Evolutionary conservation across 106 monocot species (phyloP).

Genomic region (Allium sativum): DNA sequence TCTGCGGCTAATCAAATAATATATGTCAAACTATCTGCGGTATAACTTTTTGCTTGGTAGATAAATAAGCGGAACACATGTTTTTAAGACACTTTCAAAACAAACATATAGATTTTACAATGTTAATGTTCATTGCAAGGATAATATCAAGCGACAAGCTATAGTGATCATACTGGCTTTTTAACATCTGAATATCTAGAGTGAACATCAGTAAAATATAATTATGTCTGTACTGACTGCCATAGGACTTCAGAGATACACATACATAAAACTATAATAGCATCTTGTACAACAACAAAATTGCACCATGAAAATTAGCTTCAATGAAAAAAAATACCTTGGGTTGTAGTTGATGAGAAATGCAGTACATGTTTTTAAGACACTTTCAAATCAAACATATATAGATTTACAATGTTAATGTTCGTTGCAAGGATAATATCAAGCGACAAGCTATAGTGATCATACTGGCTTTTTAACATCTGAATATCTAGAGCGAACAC

Average conservation of each 20-base stretch:
- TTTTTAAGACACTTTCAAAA: too few relatives aligned
- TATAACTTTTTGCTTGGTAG: too few relatives aligned
- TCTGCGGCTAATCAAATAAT: too few relatives aligned
- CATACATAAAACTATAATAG: not conserved
- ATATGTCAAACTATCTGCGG: too few relatives aligned
- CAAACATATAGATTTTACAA: too few relatives aligned
- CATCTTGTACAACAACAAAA: not conserved
- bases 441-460: too few relatives aligned
- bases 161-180: not conserved
- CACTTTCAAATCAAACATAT: too few relatives aligned
- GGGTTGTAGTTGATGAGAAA: conserved; percentile 77
- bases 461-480: not conserved
- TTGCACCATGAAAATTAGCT: conserved; percentile 1
- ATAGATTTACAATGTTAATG: too few relatives aligned
- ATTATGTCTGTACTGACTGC: not conserved
- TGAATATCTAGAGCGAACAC: not conserved
- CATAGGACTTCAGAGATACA: not conserved
- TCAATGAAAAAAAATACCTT: conserved; percentile 37
- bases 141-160: not conserved
- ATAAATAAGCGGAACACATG: too few relatives aligned
- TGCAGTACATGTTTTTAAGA: conserved; percentile 35
- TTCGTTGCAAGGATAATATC: too few relatives aligned
- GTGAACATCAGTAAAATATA: not conserved
- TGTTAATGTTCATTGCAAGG: too few relatives aligned
- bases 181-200: not conserved